phyloP scores from a whole-genome alignment of 805 yeast species.

The Teunomyces tritomae region DNA sequence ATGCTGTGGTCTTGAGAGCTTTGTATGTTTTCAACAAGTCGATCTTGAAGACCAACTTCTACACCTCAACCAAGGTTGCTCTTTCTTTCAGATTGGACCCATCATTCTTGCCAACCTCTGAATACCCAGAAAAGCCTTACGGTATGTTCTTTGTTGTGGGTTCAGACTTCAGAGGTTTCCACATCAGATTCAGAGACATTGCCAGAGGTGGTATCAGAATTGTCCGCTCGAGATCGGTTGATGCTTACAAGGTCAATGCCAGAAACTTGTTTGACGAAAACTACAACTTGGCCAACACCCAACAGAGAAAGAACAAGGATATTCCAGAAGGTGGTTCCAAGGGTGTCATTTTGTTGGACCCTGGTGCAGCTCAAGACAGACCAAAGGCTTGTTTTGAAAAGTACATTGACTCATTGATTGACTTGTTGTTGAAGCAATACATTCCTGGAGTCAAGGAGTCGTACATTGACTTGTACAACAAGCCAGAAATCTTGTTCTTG shows the following conservation, averaged over 20 bases:
- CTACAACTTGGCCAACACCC: conserved; percentile 92
- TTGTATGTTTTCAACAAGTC: conserved; percentile 81
- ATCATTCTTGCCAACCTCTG: conserved; percentile 73
- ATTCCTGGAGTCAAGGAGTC: conserved; percentile 77
- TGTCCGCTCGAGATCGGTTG: conserved; percentile 81
- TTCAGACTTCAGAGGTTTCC: conserved; percentile 96
- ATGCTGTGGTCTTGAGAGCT: conserved; percentile 75
- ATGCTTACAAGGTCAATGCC: conserved; percentile 80
- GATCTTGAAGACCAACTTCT: conserved; percentile 89
- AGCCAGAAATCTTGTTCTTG: conserved; percentile 89
- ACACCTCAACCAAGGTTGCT: conserved; percentile 91
- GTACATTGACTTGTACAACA: conserved; percentile 78
- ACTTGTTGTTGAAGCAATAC: conserved; percentile 67
- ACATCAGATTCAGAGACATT: conserved; percentile 92
- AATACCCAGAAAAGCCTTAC: conserved; percentile 89
- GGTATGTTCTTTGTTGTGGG: conserved; percentile 97
- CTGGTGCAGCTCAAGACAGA: conserved; percentile 71
- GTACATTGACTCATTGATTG: conserved; percentile 88
- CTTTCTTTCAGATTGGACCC: conserved; percentile 90
- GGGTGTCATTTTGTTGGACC: conserved; percentile 88
- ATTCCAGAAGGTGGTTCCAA: conserved; percentile 99
- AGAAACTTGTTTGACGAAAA: conserved; percentile 93
- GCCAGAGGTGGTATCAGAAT: conserved; percentile 98
- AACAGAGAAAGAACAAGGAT: conserved; percentile 95
- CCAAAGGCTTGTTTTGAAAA: conserved; percentile 86